Evolutionary conservation across 2,329 filamentous ascomycete genomes (phyloP), one percentile per base, ranked within the genome.

Genomic region (Hypocrella siamensis): DNA sequence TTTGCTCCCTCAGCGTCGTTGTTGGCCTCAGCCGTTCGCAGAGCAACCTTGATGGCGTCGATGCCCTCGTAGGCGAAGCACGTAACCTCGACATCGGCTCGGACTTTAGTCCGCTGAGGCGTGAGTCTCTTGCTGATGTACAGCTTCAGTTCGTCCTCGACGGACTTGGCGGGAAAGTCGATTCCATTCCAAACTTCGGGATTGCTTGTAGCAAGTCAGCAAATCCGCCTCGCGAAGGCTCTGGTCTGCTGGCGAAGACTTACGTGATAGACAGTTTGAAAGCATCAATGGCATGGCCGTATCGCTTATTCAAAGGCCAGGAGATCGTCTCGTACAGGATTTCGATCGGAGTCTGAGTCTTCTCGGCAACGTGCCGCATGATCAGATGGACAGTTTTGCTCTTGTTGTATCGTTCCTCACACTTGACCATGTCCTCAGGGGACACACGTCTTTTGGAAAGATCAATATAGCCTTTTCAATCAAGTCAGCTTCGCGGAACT

Each of bases 321-420:
- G 77, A 84, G 53, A 98, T 94, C 45, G 68, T 76, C 67, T 93
- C 79, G 61, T 98, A 98, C 35, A 98, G 72, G 32, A 76, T 71
- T 67, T 96, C 84, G 51, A 98, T 92, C n/a, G 88, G 86, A 19
- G 76, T 81, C 52, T 81, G 76, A 27, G 85, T 93, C 71, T 94
- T 94, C 65, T 98, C 86, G 44, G 90, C 88, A 40, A 98, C 90
- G 58, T 98, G 90, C 56, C 88, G 79, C 82, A 98, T 88, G 60
- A 98, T 94, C 33, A 84, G 92, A 61, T 98, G 90, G 26, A 96
- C 90, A 68, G 93, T 92, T 69, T 98, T 98, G 67, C 84, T 83
- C 77, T 98, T 98, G 74, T 98, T 98, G 71, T 94, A 98, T 46
- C 90, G 76, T 66, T 98, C 90, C 57, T 98, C 90, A 56, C 92